These are phyloP conservation scores for Hypoxylon crocopeplum DNA, from an alignment of 495 filamentous ascomycete species.

Conservation along the genomic window DNA sequence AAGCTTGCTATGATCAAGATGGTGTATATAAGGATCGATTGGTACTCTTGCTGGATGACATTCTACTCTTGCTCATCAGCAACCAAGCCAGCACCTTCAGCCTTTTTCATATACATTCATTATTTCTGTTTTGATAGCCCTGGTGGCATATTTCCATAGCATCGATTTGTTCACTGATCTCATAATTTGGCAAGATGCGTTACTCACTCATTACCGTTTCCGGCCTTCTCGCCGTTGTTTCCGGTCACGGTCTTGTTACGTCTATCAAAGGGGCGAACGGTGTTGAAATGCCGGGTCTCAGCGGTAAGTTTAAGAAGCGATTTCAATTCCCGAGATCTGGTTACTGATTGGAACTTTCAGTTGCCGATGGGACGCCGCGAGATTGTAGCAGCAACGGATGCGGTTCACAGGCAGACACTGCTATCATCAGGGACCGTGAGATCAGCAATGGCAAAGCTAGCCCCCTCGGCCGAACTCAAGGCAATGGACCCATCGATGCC, in stretches of 20 bases:
- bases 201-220: slow-evolving; percentile 36
- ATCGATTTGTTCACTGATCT: slow-evolving; percentile 1
- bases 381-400: slow-evolving; percentile 60
- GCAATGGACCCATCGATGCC: slow-evolving; percentile 61
- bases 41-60: neutral
- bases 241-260: slow-evolving; percentile 59
- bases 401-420: slow-evolving; percentile 57
- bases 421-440: slow-evolving; percentile 61
- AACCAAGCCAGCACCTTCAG: slow-evolving; percentile 7
- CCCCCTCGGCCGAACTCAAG: slow-evolving; percentile 63
- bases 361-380: slow-evolving; percentile 63
- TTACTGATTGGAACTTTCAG: slow-evolving; percentile 40
- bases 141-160: slow-evolving; percentile 29
- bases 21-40: slow-evolving; percentile 28
- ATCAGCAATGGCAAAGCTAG: slow-evolving; percentile 52
- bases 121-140: slow-evolving; percentile 30
- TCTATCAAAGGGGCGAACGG: slow-evolving; percentile 60
- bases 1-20: slow-evolving; percentile 8
- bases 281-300: slow-evolving; percentile 61
- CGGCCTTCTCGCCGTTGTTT: slow-evolving; percentile 38
- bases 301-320: slow-evolving; percentile 40
- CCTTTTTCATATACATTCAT: slow-evolving; percentile 9
- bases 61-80: slow-evolving; percentile 3
- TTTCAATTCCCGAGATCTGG: neutral
- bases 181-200: slow-evolving; percentile 40